phyloP scores from a whole-genome alignment of 768 basidiomycete genomes.

The Exsudoporus frostii region DNA sequence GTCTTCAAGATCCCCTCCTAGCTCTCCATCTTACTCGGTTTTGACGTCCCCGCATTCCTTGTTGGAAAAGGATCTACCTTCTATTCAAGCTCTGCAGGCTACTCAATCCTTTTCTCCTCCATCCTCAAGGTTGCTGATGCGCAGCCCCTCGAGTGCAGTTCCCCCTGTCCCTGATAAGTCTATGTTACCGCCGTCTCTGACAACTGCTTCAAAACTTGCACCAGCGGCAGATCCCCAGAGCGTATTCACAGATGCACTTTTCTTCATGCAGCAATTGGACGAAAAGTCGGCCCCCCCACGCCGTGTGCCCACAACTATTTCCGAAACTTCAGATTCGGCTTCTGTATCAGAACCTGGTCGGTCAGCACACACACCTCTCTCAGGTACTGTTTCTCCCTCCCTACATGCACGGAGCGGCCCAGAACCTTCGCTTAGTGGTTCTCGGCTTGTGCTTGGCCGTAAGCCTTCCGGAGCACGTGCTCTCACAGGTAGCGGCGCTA shows the following conservation, averaged over 20 bases:
- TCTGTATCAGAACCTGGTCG: conserved; percentile 31
- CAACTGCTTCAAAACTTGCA: conserved; percentile 28
- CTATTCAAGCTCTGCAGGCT: conserved; percentile 31
- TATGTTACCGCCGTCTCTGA: conserved; percentile 19
- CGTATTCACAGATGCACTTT: conserved; percentile 56
- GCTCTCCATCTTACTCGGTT: conserved; percentile 29
- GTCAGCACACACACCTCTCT: conserved; percentile 14
- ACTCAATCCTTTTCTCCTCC: conserved; percentile 7
- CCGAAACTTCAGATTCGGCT: conserved; percentile 39
- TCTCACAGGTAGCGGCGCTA: conserved; percentile 30
- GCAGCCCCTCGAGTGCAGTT: conserved; percentile 10
- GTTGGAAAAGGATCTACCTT: conserved; percentile 32
- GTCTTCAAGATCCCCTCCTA: conserved; percentile 20
- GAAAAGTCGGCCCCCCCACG: conserved; percentile 29
- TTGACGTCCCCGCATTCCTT: conserved; percentile 37
- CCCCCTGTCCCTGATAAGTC: conserved; percentile 31
- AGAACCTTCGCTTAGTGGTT: conserved; percentile 37
- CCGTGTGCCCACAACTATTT: conserved; percentile 45
- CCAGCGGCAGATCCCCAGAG: conserved; percentile 30
- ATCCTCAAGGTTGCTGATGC: conserved; percentile 14
- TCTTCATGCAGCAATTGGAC: conserved; percentile 63
- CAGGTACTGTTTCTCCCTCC: conserved; percentile 23
- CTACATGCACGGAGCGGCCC: conserved; percentile 22
- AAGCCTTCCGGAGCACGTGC: conserved; percentile 87
- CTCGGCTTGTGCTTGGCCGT: conserved; percentile 46